A percentile compares a stretch with the other conserved stretches of the same genome.
These are phyloP conservation scores for Atkinsonella hypoxylon DNA, from an alignment of 2,329 filamentous ascomycete genomes.

Conservation along the genomic window DNA sequence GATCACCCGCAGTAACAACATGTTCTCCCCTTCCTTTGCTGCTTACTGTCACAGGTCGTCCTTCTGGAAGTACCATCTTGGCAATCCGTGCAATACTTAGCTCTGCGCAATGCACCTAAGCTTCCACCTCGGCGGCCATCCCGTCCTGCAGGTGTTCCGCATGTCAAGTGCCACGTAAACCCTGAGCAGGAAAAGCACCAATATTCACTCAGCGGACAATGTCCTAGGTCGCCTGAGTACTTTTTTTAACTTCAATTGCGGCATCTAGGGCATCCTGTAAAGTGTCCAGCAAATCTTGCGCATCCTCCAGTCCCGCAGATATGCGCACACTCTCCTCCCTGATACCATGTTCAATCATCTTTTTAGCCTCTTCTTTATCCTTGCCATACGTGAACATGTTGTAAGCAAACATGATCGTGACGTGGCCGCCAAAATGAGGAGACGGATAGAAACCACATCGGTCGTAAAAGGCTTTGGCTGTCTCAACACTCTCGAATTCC, in stretches of 20 bases:
- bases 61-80: background rate
- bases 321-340: slow-evolving; percentile 31
- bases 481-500: slow-evolving; percentile 31
- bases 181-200: too few species aligned
- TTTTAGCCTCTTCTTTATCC: slow-evolving; percentile 22
- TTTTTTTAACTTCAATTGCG: slow-evolving; percentile 8
- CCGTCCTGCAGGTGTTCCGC: background rate
- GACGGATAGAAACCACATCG: slow-evolving; percentile 35
- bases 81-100: background rate
- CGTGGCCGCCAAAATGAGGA: slow-evolving; percentile 41
- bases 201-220: background rate
- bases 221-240: background rate
- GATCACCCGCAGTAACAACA: too few species aligned
- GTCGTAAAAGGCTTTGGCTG: slow-evolving; percentile 37
- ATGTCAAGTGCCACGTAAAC: too few species aligned
- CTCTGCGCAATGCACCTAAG: background rate
- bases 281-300: slow-evolving; percentile 28
- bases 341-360: slow-evolving; percentile 26
- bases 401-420: slow-evolving; percentile 37
- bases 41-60: background rate
- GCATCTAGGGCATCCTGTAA: slow-evolving; percentile 10
- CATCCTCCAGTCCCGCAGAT: slow-evolving; percentile 34
- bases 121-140: background rate
- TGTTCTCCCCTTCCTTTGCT: too few species aligned
- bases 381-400: slow-evolving; percentile 31